Conservation (phyloP, 202 grass and related monocot genomes). For the Panicum hallii region DNA sequence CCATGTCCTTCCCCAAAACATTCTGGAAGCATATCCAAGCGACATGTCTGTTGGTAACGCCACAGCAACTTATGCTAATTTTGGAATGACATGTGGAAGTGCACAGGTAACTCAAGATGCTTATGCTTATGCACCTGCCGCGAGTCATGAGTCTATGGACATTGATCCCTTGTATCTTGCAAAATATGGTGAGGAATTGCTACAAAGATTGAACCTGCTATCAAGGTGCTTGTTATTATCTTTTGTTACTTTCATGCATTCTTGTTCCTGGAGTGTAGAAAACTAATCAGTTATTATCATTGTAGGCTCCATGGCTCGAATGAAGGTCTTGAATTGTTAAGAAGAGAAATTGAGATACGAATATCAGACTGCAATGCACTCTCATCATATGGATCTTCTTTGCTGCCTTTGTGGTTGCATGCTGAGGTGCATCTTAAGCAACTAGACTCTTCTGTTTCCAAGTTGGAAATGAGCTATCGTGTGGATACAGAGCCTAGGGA, state of each 20-base stretch:
- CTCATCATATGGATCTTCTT: constrained; percentile 81
- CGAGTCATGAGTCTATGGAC: constrained; percentile 55
- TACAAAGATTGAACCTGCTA: constrained; percentile 76
- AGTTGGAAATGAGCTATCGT: constrained; percentile 63
- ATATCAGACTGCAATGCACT: constrained; percentile 82
- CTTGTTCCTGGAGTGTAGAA: constrained; percentile 24
- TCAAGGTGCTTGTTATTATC: constrained; percentile 59
- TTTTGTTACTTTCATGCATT: constrained; percentile 33
- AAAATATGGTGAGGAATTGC: constrained; percentile 76
- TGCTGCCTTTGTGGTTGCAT: constrained; percentile 95
- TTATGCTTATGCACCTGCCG: constrained; percentile 50
- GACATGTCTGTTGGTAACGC: constrained; percentile 46
- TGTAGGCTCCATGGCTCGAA: constrained; percentile 48
- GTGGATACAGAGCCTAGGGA: constrained; percentile 39
- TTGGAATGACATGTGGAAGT: constrained; percentile 53
- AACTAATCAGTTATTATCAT: constrained; percentile 27
- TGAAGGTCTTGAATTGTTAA: constrained; percentile 61
- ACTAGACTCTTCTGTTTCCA: constrained; percentile 73
- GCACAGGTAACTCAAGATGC: constrained; percentile 53
- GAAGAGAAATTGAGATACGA: constrained; percentile 82
- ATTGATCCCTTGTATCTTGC: constrained; percentile 82
- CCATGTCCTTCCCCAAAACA: constrained; percentile 49
- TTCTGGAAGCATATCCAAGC: constrained; percentile 50
- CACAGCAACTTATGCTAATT: constrained; percentile 49
- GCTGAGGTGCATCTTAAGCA: constrained; percentile 79